These are phyloP conservation scores for Fusarium hostae DNA, from an alignment of 2,329 filamentous ascomycete species.

Conservation along the genomic window DNA sequence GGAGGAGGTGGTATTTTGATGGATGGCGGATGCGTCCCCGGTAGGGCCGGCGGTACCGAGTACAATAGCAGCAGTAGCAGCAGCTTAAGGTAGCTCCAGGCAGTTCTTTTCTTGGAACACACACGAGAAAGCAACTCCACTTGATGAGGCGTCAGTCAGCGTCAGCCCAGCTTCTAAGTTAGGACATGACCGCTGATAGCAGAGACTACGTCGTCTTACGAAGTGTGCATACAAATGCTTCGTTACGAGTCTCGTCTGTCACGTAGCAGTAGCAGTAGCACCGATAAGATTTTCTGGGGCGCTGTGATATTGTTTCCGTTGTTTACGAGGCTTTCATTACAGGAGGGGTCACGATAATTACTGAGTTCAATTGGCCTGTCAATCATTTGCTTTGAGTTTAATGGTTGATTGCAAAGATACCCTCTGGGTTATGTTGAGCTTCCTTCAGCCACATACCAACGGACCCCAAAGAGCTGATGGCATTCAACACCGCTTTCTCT, in stretches of 20 bases:
- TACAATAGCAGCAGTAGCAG: background rate
- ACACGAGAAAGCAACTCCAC: constrained; percentile 26
- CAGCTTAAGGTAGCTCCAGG: background rate
- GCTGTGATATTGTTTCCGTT: background rate
- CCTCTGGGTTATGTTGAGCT: background rate
- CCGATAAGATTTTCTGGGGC: background rate
- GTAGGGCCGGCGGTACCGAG: constrained; percentile 23
- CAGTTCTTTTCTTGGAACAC: constrained; percentile 37
- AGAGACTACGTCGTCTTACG: constrained; percentile 26
- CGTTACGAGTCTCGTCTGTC: background rate
- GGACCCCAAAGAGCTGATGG: background rate
- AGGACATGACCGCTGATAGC: constrained; percentile 22
- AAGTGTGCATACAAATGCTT: constrained; percentile 7
- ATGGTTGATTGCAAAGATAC: background rate
- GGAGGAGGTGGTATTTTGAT: constrained; percentile 24
- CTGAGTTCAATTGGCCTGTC: background rate
- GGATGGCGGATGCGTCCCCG: constrained; percentile 28
- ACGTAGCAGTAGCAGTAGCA: background rate
- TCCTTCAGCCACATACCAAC: constrained; percentile 21
- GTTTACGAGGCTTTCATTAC: background rate
- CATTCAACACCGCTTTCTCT: background rate
- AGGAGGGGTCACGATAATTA: background rate
- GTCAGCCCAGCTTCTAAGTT: constrained; percentile 22
- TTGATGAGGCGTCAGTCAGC: constrained; percentile 15
- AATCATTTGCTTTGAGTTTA: constrained; percentile 1